Evolutionary conservation across 768 basidiomycete genomes (phyloP).

Genomic region (Cystobasidium onofrii): DNA sequence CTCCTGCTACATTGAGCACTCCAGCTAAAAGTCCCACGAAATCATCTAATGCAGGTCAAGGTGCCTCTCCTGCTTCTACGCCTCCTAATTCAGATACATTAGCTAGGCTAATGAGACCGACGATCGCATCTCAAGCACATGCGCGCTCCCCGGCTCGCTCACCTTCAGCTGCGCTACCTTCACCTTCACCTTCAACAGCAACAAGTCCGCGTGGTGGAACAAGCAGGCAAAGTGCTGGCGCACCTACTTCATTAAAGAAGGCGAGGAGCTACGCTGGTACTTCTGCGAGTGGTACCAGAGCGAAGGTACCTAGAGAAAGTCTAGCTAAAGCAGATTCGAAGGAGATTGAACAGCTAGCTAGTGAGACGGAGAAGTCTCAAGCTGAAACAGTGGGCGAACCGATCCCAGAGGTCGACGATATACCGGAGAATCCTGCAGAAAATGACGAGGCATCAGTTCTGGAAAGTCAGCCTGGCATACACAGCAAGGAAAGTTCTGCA

Average conservation of each 20-base stretch:
- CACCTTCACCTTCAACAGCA: background rate
- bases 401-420: background rate
- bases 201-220: background rate
- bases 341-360: background rate
- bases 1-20: background rate
- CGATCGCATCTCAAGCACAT: background rate
- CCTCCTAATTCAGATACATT: background rate
- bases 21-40: background rate
- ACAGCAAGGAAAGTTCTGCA: background rate
- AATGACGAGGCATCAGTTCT: background rate
- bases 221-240: background rate
- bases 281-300: background rate
- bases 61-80: background rate
- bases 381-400: background rate
- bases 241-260: background rate
- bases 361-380: background rate
- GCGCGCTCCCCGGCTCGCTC: background rate
- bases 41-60: background rate
- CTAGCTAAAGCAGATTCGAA: background rate
- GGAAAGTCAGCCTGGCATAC: background rate
- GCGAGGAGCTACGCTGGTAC: background rate
- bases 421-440: background rate
- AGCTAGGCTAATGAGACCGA: slow-evolving; percentile 7
- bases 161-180: background rate
- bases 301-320: background rate